Evolutionary conservation across 2,329 filamentous ascomycete genomes (phyloP).

Genomic region (Arthroderma uncinatum): DNA sequence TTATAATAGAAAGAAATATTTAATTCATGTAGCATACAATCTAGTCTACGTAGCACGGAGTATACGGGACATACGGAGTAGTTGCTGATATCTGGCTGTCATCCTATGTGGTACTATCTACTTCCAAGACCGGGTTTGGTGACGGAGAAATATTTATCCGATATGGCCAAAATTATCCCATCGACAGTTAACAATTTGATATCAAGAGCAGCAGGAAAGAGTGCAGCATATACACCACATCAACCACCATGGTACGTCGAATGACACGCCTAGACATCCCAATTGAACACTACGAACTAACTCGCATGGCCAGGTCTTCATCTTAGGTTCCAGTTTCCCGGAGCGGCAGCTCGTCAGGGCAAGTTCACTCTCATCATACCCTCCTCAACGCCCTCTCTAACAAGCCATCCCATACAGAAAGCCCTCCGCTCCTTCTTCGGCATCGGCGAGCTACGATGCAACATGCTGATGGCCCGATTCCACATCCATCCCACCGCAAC

Average conservation of each 20-base stretch:
- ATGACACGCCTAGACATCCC: not conserved
- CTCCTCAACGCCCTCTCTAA: not conserved
- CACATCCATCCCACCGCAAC: constrained; percentile 75
- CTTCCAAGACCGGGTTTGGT: not conserved
- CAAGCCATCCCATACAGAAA: constrained; percentile 21
- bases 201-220: not conserved
- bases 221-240: not conserved
- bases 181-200: not conserved
- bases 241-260: not conserved
- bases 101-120: too few relatives aligned
- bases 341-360: constrained; percentile 76
- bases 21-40: too few relatives aligned
- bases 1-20: too few relatives aligned
- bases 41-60: too few relatives aligned
- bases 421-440: constrained; percentile 77
- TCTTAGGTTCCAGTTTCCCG: constrained; percentile 75
- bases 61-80: too few relatives aligned
- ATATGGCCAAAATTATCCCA: constrained; percentile 7
- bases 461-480: constrained; percentile 74
- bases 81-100: too few relatives aligned
- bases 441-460: constrained; percentile 58
- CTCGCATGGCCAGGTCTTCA: constrained; percentile 55
- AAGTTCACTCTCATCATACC: constrained; percentile 23
- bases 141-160: not conserved
- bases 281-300: not conserved